These are phyloP conservation scores for Macrolepiota albuminosa DNA, from an alignment of 768 basidiomycete genomes.

Conservation along the genomic window DNA sequence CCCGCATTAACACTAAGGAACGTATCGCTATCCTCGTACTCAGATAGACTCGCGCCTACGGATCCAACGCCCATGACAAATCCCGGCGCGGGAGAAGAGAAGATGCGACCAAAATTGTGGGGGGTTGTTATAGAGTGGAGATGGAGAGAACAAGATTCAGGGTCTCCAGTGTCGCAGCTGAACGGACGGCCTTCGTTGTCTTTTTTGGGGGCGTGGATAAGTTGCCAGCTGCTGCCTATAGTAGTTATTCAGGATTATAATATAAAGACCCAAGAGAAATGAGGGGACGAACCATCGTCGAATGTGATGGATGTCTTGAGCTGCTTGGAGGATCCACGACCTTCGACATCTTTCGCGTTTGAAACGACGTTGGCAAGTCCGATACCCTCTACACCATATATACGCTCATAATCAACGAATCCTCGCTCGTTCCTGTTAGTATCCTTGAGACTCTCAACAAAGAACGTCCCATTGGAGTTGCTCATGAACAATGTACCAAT, in stretches of 20 bases:
- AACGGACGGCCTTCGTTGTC: conserved; percentile 61
- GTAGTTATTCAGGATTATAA: conserved; percentile 12
- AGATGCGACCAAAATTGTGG: conserved; percentile 92
- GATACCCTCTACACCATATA: conserved; percentile 85
- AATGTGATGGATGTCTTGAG: conserved; percentile 82
- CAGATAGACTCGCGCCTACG: conserved; percentile 59
- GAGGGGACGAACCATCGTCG: conserved; percentile 52
- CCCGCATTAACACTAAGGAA: conserved; percentile 92
- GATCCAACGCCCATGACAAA: conserved; percentile 96
- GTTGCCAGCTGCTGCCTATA: conserved; percentile 67
- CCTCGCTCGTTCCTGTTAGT: conserved; percentile 89
- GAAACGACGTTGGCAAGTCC: conserved; percentile 85
- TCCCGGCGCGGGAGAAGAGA: conserved; percentile 93
- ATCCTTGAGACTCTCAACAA: conserved; percentile 84
- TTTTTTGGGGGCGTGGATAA: conserved; percentile 51
- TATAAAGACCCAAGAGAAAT: neutral
- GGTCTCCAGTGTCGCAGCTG: conserved; percentile 53
- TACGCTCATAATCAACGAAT: conserved; percentile 89
- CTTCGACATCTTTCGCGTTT: conserved; percentile 83
- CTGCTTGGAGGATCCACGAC: conserved; percentile 61
- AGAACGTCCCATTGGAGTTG: conserved; percentile 95
- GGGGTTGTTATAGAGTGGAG: conserved; percentile 89
- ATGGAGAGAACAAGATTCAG: conserved; percentile 74
- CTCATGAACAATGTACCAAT: conserved; percentile 94
- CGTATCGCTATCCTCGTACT: conserved; percentile 88